Evolutionary conservation across 202 grass and related monocot genomes (phyloP), one percentile per base, ranked within the genome.

Genomic region (Carex sylvatica): DNA sequence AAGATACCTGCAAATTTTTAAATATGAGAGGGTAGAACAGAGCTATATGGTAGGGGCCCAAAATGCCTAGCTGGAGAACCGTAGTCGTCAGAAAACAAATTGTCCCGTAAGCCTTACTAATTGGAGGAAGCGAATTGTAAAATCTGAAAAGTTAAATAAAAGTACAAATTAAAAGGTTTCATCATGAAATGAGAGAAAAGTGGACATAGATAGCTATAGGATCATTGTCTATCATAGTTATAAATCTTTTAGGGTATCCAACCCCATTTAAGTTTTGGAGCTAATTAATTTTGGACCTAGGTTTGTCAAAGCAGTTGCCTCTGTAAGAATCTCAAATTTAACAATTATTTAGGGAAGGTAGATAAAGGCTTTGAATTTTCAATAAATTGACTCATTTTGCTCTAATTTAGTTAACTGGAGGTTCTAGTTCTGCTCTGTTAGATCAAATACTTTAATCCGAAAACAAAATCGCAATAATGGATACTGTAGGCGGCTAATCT

Each of bases 121-220:
- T 89, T 24, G 92, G 92, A 72, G 92, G 95, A 90, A 98, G 95
- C 33, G 95, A 98, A 74, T 93, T 93, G 83, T 98, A 98, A 87
- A 88, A 98, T 88, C 92, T 98, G 92, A 74, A 90, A 86, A 53
- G 84, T 74, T 49, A 65, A 87, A 78, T 36, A 16, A 71, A 82
- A 46, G 28, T 80, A 28, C 11, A 52, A 79, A 81, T 30, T 9
- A 61, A 18, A 55, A 69, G 18, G 11, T 23, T 65, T 16, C 10
- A 23, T 52, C 23, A 68, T 0, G 30, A 54, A 31, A 18, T 18
- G 7, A 9, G 59, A 62, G 6, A 31, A 56, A 16, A 18, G 16
- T 28, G 9, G 52, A 58, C 24, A 56, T 12, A 55, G n/a, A 19
- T n/a, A 56, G 47, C 13, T 10, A 76, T 12, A 6, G 47, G 71